Evolutionary conservation across 2,329 filamentous ascomycete genomes (phyloP), one percentile per base, ranked within the genome.

Genomic region (Talaromyces albobiverticillius): DNA sequence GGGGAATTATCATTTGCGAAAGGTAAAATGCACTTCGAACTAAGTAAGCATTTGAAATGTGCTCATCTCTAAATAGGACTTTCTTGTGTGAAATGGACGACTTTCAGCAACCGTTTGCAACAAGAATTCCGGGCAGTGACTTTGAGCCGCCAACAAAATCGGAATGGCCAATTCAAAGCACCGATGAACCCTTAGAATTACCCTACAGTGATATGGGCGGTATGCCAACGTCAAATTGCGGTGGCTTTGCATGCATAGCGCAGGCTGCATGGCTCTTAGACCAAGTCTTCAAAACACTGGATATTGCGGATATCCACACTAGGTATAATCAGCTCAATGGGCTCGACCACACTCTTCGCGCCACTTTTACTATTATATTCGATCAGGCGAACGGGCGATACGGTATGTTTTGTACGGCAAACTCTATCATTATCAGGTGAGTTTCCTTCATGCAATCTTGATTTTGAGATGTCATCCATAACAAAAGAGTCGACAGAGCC

Each of bases 1-100:
- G 63, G 66, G 63, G 59, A 16, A 58, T 69, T 36, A 25, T 62
- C 6, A 64, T 67, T 9, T 64, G 55, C 38, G 67, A 69, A 52
- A 55, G 65, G 65, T 68, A 60, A 6, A 32, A 41, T 46, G 60
- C 54, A 14, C 56, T 46, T 3, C n/a, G 2, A 3, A 11, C 10
- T 46, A 6, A 32, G 4, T 1, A 32, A 31, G 22, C 8, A 6
- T 5, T 40, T 11, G 16, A 9, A 22, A 7, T n/a, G 8, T 1
- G 16, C 7, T 9, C 3, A 13, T 11, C 9, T 20, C 7, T 23
- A 1, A 40, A 14, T 41, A 53, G 51, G 26, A 38, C 14, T 3
- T 23, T 46, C 14, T 18, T 53, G 11, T 46, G 42, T 46, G 51
- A 53, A 41, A 46, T 45, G 3, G 4, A 32, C 16, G 32, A 53